phyloP scores from a whole-genome alignment of 768 basidiomycete species.

The Gelatoporia subvermispora region DNA sequence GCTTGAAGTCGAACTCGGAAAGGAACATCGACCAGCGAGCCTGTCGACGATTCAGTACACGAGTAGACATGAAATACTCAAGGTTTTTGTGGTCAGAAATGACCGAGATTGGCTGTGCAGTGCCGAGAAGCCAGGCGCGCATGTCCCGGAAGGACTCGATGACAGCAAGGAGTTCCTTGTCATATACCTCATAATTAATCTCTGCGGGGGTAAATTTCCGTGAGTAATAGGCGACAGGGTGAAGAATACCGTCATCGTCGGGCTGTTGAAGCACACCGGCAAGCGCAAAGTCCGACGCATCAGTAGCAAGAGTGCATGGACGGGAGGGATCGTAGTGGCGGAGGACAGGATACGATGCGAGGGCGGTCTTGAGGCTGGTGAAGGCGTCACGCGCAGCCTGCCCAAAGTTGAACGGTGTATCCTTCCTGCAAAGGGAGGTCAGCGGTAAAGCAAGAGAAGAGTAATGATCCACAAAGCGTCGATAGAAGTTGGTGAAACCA shows the following conservation, averaged over 20 bases:
- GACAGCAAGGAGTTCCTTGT: constrained; percentile 48
- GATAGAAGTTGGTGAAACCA: constrained; percentile 30
- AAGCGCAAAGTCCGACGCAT: constrained; percentile 20
- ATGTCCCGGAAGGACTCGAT: constrained; percentile 26
- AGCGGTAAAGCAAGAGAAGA: constrained; percentile 29
- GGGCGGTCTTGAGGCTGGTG: constrained; percentile 20
- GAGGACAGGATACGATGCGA: constrained; percentile 17
- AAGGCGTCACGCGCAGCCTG: constrained; percentile 19
- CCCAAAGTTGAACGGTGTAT: constrained; percentile 15
- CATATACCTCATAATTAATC: constrained; percentile 45
- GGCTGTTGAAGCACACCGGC: constrained; percentile 13
- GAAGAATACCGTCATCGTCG: constrained; percentile 15
- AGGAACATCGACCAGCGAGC: constrained; percentile 29
- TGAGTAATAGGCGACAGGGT: constrained; percentile 29
- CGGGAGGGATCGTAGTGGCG: constrained; percentile 12
- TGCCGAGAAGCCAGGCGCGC: constrained; percentile 19
- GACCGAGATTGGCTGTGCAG: constrained; percentile 11
- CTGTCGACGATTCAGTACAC: constrained; percentile 30
- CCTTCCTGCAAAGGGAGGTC: constrained; percentile 23
- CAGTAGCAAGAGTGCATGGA: constrained; percentile 13
- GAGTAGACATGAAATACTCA: constrained; percentile 29
- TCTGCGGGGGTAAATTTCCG: constrained; percentile 26
- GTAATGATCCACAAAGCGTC: constrained; percentile 28
- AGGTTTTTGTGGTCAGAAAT: constrained; percentile 35
- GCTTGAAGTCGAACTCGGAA: constrained; percentile 28